A percentile compares a stretch with the other conserved stretches of the same genome.
Evolutionary conservation across 78 protist species (phyloP).

Genomic region (Mastigamoeba balamuthi): DNA sequence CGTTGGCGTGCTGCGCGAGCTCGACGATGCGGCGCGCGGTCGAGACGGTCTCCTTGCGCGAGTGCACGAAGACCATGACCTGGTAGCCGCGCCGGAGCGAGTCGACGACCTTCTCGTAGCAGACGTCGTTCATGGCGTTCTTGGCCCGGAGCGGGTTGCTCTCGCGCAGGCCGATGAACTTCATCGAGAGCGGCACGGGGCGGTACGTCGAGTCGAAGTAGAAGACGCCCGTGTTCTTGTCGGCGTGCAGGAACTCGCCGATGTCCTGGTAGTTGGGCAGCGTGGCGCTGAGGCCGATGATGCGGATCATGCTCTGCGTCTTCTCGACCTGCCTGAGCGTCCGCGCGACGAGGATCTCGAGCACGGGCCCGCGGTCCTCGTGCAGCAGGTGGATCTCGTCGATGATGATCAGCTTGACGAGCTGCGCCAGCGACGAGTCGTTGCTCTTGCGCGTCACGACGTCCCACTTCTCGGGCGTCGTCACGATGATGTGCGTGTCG

Average conservation of each 20-base stretch:
- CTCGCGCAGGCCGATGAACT: slow-evolving; percentile 81
- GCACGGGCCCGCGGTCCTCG: slow-evolving; percentile 96
- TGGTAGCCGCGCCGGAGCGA: slow-evolving; percentile 57
- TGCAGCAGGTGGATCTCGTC: slow-evolving; percentile 98
- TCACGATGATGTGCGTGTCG: slow-evolving; percentile 86
- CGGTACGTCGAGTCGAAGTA: slow-evolving; percentile 82
- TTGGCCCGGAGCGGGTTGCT: not conserved
- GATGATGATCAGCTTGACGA: slow-evolving; percentile 81
- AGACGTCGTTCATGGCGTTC: slow-evolving; percentile 48
- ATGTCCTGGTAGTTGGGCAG: slow-evolving; percentile 97
- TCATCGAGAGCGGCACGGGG: slow-evolving; percentile 91
- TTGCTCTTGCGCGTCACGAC: slow-evolving; percentile 92
- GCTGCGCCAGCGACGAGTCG: slow-evolving; percentile 52
- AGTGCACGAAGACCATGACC: slow-evolving; percentile 95
- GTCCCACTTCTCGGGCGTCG: slow-evolving; percentile 99
- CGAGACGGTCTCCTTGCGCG: slow-evolving; percentile 83
- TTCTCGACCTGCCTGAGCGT: slow-evolving; percentile 85
- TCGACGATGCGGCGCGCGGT: slow-evolving; percentile 65
- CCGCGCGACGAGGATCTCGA: slow-evolving; percentile 92
- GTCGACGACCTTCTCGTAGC: slow-evolving; percentile 44
- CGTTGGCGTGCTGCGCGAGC: too few species aligned
- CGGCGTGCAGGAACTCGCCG: slow-evolving; percentile 85
- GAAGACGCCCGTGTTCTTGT: slow-evolving; percentile 68
- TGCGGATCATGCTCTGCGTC: slow-evolving; percentile 87
- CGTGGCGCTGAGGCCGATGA: slow-evolving; percentile 98